A percentile compares a stretch with the other conserved stretches of the same genome.
Conservation (phyloP, 2,329 filamentous ascomycete genomes). For the Trichophyton rubrum region DNA sequence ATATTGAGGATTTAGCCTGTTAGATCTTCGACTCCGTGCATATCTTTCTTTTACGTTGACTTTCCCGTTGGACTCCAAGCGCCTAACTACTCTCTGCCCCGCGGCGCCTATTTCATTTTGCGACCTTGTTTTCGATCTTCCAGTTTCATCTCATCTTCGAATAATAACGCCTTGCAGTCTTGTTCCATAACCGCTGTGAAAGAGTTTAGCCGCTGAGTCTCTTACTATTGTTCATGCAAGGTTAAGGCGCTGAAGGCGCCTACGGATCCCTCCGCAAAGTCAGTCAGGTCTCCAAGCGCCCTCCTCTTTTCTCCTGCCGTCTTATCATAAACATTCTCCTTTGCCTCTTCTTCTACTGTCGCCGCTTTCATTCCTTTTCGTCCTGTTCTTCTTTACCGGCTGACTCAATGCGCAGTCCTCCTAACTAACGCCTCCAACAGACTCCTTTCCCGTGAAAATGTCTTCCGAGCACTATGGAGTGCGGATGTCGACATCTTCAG, state of each 20-base stretch:
- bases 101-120: slow-evolving; percentile 2
- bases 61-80: background rate
- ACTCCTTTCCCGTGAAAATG: slow-evolving; percentile 17
- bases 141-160: background rate
- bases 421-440: background rate
- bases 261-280: background rate
- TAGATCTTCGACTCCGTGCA: background rate
- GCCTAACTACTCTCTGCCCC: slow-evolving; percentile 1
- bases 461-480: slow-evolving; percentile 44
- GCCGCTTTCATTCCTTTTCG: background rate
- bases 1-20: background rate
- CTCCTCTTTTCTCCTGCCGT: background rate
- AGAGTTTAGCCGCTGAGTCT: background rate
- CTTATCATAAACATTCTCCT: background rate
- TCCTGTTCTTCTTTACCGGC: background rate
- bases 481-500: slow-evolving; percentile 48
- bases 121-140: background rate
- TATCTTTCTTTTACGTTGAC: background rate
- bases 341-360: background rate
- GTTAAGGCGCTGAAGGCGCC: slow-evolving; percentile 3
- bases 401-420: background rate
- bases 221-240: slow-evolving; percentile 2
- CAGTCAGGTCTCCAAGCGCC: background rate
- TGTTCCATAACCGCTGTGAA: background rate
- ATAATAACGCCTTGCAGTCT: background rate